phyloP scores from a whole-genome alignment of 768 basidiomycete species.

The Lanmaoa rubissima region DNA sequence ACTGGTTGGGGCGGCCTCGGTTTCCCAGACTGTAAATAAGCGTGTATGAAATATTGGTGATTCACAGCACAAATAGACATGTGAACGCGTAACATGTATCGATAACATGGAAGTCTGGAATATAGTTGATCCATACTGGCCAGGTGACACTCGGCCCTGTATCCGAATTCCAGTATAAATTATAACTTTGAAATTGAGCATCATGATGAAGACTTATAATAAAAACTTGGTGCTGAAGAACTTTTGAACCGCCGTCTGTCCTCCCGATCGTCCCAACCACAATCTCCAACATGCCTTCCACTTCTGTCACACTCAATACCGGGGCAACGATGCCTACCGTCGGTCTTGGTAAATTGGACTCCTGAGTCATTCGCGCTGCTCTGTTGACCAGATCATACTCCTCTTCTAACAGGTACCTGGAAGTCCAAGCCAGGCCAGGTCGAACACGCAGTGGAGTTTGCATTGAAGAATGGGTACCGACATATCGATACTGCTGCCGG shows the following conservation, averaged over 20 bases:
- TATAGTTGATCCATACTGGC: neutral
- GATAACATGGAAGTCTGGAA: neutral
- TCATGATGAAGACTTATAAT: neutral
- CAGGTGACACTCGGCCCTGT: neutral
- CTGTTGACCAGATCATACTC: neutral
- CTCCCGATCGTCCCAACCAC: neutral
- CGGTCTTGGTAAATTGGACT: slow-evolving; percentile 50
- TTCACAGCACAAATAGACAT: neutral
- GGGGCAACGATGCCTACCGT: slow-evolving; percentile 75
- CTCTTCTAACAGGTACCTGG: slow-evolving; percentile 63
- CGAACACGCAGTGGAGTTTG: slow-evolving; percentile 69
- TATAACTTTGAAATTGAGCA: neutral
- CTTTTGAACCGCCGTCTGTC: neutral
- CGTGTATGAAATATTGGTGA: neutral
- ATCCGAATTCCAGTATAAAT: slow-evolving; percentile 5
- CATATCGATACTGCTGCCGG: slow-evolving; percentile 70
- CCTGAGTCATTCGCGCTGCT: neutral
- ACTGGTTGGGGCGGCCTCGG: slow-evolving; percentile 59
- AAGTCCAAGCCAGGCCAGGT: slow-evolving; percentile 69
- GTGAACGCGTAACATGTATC: slow-evolving; percentile 1
- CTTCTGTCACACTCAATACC: slow-evolving; percentile 65
- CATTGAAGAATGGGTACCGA: slow-evolving; percentile 72
- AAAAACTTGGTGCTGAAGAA: neutral
- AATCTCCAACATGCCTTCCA: slow-evolving; percentile 45
- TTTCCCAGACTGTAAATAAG: slow-evolving; percentile 48